Evolutionary conservation across 2,329 filamentous ascomycete species (phyloP).

Genomic region (Ceratocystiopsis minuta): DNA sequence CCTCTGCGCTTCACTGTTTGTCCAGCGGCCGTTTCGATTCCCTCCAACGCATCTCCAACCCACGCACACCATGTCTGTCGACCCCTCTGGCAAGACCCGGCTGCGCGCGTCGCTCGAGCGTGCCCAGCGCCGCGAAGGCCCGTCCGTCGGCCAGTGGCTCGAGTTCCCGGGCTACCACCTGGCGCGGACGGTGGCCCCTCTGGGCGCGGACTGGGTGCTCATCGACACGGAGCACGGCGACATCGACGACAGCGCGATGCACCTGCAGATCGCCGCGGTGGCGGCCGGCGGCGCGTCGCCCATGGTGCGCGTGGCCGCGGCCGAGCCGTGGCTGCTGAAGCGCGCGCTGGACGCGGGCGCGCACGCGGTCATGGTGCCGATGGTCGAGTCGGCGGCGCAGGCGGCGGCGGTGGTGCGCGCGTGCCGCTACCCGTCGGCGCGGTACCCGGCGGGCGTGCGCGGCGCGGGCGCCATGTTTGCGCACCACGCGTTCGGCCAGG

Average conservation of each 20-base stretch:
- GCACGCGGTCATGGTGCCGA: slow-evolving; percentile 30
- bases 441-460: slow-evolving; percentile 16
- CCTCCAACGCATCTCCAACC: too few relatives aligned
- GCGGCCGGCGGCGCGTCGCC: slow-evolving; percentile 26
- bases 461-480: slow-evolving; percentile 16
- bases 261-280: slow-evolving; percentile 34
- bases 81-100: slow-evolving; percentile 15
- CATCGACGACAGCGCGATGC: slow-evolving; percentile 32
- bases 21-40: too few relatives aligned
- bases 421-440: slow-evolving; percentile 32
- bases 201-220: slow-evolving; percentile 15
- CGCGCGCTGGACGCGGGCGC: slow-evolving; percentile 31
- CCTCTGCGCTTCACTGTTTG: too few relatives aligned
- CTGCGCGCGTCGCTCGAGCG: slow-evolving; percentile 14
- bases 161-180: slow-evolving; percentile 16
- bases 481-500: slow-evolving; percentile 15
- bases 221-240: slow-evolving; percentile 35
- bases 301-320: slow-evolving; percentile 18
- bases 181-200: slow-evolving; percentile 13
- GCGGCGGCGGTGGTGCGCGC: slow-evolving; percentile 21
- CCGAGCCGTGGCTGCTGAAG: slow-evolving; percentile 27
- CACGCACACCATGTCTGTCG: slow-evolving; percentile 3
- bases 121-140: slow-evolving; percentile 13
- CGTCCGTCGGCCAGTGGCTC: slow-evolving; percentile 16
- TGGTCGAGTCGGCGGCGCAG: slow-evolving; percentile 25